phyloP scores from a whole-genome alignment of 1,284 basidiomycete genomes.

The Prillingera fragicola region DNA sequence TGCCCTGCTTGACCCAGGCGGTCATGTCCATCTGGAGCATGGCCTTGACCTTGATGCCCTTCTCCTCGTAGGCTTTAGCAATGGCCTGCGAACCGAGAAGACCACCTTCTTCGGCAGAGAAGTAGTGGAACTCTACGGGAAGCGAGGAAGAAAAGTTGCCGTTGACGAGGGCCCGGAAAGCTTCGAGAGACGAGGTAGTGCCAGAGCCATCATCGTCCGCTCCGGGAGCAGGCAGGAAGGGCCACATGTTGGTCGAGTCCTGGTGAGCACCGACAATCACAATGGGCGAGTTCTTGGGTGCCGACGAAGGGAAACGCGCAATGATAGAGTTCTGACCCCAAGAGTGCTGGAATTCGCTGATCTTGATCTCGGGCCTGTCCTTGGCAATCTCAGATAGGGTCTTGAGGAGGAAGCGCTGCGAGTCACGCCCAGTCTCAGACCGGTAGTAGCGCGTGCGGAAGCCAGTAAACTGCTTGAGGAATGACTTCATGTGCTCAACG shows the following conservation, averaged over 20 bases:
- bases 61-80: constrained; percentile 66
- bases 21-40: constrained; percentile 87
- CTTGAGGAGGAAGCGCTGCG: constrained; percentile 75
- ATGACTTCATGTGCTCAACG: constrained; percentile 51
- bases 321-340: constrained; percentile 93
- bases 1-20: constrained; percentile 90
- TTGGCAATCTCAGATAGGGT: constrained; percentile 73
- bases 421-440: constrained; percentile 61
- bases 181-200: constrained; percentile 83
- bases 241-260: constrained; percentile 83
- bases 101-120: constrained; percentile 91
- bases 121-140: constrained; percentile 93
- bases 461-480: constrained; percentile 63
- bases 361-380: constrained; percentile 59
- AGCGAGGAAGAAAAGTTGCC: constrained; percentile 66
- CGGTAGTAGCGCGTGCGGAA: constrained; percentile 51
- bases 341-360: constrained; percentile 75
- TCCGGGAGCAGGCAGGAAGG: constrained; percentile 74
- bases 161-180: constrained; percentile 75
- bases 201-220: constrained; percentile 85
- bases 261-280: constrained; percentile 76
- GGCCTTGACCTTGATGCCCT: constrained; percentile 64
- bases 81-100: constrained; percentile 90
- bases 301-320: constrained; percentile 51
- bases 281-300: constrained; percentile 45